phyloP scores from a whole-genome alignment of 441 rosid genomes.

The Erodium chrysanthum region DNA sequence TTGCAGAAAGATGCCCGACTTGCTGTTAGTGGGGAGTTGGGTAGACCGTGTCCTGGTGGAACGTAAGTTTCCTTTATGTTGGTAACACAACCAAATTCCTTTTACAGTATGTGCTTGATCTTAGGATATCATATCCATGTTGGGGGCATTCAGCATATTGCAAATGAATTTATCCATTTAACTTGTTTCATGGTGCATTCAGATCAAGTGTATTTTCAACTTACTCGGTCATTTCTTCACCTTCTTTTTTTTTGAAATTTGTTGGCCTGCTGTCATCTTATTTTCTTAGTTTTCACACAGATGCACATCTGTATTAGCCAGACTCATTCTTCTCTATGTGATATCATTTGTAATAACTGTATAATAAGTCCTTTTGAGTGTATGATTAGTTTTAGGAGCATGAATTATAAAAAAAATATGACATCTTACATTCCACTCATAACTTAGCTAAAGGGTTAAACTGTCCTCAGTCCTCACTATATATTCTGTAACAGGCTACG shows the following conservation, averaged over 20 bases:
- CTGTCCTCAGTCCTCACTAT: not conserved
- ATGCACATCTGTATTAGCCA: not conserved
- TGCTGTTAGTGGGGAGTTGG: constrained; percentile 76
- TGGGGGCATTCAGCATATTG: not conserved
- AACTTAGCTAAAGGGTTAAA: not conserved
- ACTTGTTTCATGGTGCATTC: not conserved
- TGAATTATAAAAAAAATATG: not conserved
- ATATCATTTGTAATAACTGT: constrained; percentile 37
- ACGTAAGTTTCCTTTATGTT: constrained; percentile 39
- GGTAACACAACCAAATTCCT: not conserved
- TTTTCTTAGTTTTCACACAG: not conserved
- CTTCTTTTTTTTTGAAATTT: no score
- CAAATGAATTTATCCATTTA: not conserved
- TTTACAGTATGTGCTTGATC: not conserved
- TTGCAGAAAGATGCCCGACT: constrained; percentile 69
- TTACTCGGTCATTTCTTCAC: no score
- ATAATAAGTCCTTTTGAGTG: constrained; percentile 6
- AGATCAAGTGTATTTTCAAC: not conserved
- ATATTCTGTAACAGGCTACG: constrained; percentile 13
- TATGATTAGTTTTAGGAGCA: not conserved
- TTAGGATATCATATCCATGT: not conserved
- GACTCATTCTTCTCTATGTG: not conserved
- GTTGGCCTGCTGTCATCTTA: not conserved
- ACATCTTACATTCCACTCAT: not conserved
- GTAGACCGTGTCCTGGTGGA: constrained; percentile 88